Conservation (phyloP, 257 asterid species). For the Solanum virginianum region DNA sequence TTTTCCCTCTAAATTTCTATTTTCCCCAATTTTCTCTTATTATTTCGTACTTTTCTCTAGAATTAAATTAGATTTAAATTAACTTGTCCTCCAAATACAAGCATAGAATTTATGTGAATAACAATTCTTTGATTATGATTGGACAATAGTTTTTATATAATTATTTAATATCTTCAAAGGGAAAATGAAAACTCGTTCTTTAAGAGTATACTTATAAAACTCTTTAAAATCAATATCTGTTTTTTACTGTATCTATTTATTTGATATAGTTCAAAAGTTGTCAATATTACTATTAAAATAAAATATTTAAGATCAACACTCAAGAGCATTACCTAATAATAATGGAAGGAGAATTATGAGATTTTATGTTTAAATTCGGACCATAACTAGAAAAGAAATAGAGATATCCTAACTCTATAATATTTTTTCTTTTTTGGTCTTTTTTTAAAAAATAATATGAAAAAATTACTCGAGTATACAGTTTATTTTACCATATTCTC, state of each 20-base stretch:
- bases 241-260: background rate
- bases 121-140: background rate
- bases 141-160: background rate
- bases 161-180: background rate
- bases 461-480: too few species aligned
- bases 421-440: too few species aligned
- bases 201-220: background rate
- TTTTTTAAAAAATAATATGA: too few species aligned
- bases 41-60: background rate
- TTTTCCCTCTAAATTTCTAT: background rate
- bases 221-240: accelerated
- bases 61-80: background rate
- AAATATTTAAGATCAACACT: too few species aligned
- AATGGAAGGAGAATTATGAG: too few species aligned
- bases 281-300: too few species aligned
- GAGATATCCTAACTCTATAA: too few species aligned
- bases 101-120: background rate
- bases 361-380: too few species aligned
- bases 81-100: background rate
- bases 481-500: too few species aligned
- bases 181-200: background rate
- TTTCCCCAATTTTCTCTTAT: background rate
- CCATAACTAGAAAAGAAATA: too few species aligned
- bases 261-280: background rate
- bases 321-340: too few species aligned